Base-by-base conservation (phyloP, 2,329 filamentous ascomycete species). In the Xylariaceae sp. region DNA sequence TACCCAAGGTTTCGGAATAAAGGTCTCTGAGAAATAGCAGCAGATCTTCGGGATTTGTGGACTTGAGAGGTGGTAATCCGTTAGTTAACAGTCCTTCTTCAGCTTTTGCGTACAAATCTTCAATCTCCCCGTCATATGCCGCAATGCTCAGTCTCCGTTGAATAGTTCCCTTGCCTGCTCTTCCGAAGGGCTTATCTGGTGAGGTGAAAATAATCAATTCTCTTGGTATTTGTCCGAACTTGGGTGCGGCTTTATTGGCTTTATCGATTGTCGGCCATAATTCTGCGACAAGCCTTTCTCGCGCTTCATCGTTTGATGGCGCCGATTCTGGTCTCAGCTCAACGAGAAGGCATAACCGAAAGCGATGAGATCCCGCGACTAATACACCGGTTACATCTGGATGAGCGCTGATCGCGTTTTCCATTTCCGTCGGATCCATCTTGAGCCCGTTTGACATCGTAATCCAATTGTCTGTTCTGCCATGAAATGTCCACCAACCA, bases 361-460 rank as follows among this genome's bases (percentile, higher is more conserved):
- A 59, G 11, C 62, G 64, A 51, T 63, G 57, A 3, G 63, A 64
- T 18, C 64, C 64, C 6, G 64, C 61, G 1, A 64, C 55, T n/a
- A 67, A 53, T 5, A 55, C 64, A 18, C 64, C 64, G 11, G 35
- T 57, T 10, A 67, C 63, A 6, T 61, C 57, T 0, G 58, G 58
- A 18, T 62, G 59, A 7, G 61, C 48, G 1, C 71, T 70, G 8
- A 73, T 73, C 0, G 63, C 67, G 15, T 75, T 72, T 67, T 71
- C 75, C 46, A 72, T 76, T n/a, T 64, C 75, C 1, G 67, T 74
- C 3, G 73, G 73, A 4, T 75, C 73, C 50, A 72, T 71, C 47
- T 69, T 75, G 4, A 73, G 71, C 1, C 72, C 72, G 30, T 72
- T 76, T 33, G 75, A 72, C 59, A 75, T 77, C 16, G 72, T 73